Evolutionary conservation across 192 early-diverging fungal species (phyloP).

Genomic region (Rhizophlyctis rosea): DNA sequence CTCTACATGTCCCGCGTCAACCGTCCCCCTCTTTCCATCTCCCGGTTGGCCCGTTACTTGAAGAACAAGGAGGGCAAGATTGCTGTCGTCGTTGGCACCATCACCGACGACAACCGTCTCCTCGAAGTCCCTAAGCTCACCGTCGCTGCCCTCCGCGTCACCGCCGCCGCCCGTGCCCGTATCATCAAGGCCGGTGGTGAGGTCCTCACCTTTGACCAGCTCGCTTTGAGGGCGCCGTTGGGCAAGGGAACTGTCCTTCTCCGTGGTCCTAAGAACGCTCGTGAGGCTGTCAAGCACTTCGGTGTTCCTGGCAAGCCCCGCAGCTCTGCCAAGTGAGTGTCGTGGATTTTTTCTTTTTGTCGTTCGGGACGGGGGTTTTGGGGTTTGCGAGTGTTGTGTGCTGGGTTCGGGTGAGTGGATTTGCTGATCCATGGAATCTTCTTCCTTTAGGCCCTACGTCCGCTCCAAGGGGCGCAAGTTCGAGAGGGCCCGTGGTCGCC

Average conservation of each 20-base stretch:
- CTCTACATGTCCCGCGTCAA: conserved; percentile 98
- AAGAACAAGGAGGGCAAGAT: conserved; percentile 83
- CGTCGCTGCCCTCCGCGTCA: conserved; percentile 92
- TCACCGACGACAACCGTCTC: conserved; percentile 95
- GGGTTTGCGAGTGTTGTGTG: not conserved
- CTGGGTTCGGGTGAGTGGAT: not conserved
- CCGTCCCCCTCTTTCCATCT: conserved; percentile 91
- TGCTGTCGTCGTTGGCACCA: conserved; percentile 91
- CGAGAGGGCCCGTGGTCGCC: conserved; percentile 98
- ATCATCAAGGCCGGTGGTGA: conserved; percentile 99
- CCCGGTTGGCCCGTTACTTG: conserved; percentile 78
- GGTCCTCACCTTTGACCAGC: conserved; percentile 97
- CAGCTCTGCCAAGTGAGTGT: conserved; percentile 59
- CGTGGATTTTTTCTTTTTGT: not conserved
- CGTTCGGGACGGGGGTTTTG: no score
- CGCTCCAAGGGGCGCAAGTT: conserved; percentile 99
- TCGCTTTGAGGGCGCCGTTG: conserved; percentile 95
- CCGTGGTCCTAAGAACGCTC: conserved; percentile 90
- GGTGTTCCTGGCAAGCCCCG: conserved; percentile 77
- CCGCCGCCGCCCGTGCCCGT: conserved; percentile 92
- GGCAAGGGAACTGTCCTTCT: conserved; percentile 93
- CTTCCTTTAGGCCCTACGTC: conserved; percentile 74
- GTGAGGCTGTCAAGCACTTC: conserved; percentile 99
- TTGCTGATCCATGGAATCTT: not conserved
- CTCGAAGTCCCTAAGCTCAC: conserved; percentile 92